Base-by-base conservation (phyloP, 2,329 filamentous ascomycete genomes). In the Sclerotinia trifoliorum region DNA sequence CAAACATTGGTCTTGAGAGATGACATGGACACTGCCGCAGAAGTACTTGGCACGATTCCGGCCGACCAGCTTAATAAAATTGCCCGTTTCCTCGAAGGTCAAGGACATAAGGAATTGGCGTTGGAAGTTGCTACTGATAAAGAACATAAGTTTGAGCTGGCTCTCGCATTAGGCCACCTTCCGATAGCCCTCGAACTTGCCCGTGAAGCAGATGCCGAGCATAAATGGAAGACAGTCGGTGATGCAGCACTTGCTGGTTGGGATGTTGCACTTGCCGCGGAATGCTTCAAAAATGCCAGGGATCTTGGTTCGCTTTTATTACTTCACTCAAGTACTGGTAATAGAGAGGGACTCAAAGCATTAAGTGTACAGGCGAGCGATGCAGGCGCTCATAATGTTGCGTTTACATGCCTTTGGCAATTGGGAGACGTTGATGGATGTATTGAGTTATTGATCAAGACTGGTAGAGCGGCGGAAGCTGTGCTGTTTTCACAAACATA, bases 221-320 rank as follows among this genome's bases (percentile, higher is more conserved):
- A 98, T 81, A 97, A 97, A 81, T 99, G 95, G 95, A 98, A 98
- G 85, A 94, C 88, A 4, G 92, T 99, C 5, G 95, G 95, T 70
- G 95, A 99, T 75, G 91, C 94, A 1, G 95, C 95, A 1, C 85
- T 99, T 52, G 82, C 88, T 13, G 90, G 83, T 1, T 99, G 94
- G 95, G 90, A 99, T 75, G 85, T 99, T 46, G 84, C 86, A 6
- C 86, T 98, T 2, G 95, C 95, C 0, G 90, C 95, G 61, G 93
- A 98, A 80, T 98, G 94, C 81, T 99, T 98, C 79, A 88, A 88
- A 24, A 89, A 95, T 69, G 93, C 94, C 57, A 95, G 93, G 77
- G 95, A 99, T 77, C 83, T 97, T 2, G 94, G 94, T 52, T 96
- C 93, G 1, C 81, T 98, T 10, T 85, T 99, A 1, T 86, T 99